Evolutionary conservation across 2,329 filamentous ascomycete genomes (phyloP).

Genomic region (Chrysoporthe cubensis): DNA sequence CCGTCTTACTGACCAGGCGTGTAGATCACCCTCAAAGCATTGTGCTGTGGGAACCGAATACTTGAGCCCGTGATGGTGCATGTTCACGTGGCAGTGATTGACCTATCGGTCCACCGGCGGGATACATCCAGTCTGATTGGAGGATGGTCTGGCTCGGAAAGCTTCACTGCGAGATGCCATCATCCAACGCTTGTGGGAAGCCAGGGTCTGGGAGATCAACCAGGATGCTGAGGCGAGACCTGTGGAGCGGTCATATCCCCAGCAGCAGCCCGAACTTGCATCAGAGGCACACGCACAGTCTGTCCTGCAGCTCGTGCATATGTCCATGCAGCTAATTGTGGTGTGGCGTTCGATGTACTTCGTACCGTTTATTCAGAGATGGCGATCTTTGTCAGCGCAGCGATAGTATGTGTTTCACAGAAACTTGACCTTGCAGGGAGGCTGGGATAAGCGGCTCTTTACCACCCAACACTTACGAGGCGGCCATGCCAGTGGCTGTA

Average conservation of each 20-base stretch:
- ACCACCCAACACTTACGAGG: slow-evolving; percentile 6
- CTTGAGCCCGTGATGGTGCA: not conserved
- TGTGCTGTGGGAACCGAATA: not conserved
- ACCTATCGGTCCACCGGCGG: not conserved
- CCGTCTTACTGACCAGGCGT: not conserved
- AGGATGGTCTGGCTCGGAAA: not conserved
- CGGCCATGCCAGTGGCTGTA: slow-evolving; percentile 11
- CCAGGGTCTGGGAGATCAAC: not conserved
- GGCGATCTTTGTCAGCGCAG: not conserved
- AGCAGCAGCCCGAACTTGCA: slow-evolving; percentile 16
- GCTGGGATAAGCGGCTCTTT: slow-evolving; percentile 6
- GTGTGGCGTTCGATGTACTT: not conserved
- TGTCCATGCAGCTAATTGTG: slow-evolving; percentile 20
- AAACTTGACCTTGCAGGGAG: not conserved
- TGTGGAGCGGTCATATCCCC: not conserved
- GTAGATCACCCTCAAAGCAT: not conserved
- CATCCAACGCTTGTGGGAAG: not conserved
- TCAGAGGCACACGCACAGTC: slow-evolving; percentile 17
- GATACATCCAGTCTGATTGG: not conserved
- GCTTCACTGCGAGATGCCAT: not conserved
- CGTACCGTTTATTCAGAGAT: not conserved
- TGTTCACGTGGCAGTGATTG: not conserved
- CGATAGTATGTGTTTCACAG: not conserved
- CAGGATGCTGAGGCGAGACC: not conserved
- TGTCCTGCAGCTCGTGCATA: slow-evolving; percentile 23